Percentiles rank a stretch among this genome's conserved stretches.
These are phyloP conservation scores for Phytophthora ohioensis DNA, from an alignment of 352 stramenopile species.

Conservation along the genomic window DNA sequence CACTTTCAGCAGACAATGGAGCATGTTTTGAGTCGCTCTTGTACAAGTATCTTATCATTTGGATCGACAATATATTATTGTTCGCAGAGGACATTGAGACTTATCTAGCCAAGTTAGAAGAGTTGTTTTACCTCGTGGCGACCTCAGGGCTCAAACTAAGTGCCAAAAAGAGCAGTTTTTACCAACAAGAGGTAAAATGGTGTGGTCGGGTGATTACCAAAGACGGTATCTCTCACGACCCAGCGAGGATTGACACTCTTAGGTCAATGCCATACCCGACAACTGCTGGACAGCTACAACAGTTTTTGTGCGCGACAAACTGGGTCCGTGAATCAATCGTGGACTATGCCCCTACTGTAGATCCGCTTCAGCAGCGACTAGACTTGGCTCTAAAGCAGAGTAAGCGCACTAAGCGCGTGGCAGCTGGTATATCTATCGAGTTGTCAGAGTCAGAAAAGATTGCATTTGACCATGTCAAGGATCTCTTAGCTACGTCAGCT, in stretches of 20 bases:
- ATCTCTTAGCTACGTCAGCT: constrained; percentile 1
- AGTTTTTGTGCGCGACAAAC: neutral
- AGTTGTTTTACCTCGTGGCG: constrained; percentile 31
- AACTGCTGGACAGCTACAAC: neutral
- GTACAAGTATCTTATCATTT: neutral
- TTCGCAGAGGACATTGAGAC: constrained; percentile 8
- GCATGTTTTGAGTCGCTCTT: neutral
- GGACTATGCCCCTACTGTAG: neutral
- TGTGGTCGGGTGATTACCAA: neutral
- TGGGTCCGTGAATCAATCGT: constrained; percentile 12
- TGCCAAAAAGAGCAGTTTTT: neutral
- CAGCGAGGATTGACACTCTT: constrained; percentile 1
- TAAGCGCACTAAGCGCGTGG: constrained; percentile 11
- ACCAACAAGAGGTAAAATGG: constrained; percentile 6
- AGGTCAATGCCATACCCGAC: constrained; percentile 1
- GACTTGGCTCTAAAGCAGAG: neutral
- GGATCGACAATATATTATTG: constrained; percentile 13
- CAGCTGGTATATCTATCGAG: neutral
- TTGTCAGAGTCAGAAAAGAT: neutral
- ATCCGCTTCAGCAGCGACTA: neutral
- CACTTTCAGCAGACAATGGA: constrained; percentile 3
- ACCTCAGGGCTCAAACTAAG: constrained; percentile 9
- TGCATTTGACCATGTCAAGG: constrained; percentile 6
- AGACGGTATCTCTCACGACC: constrained; percentile 1
- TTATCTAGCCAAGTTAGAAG: constrained; percentile 20